Base-by-base conservation (phyloP, 2,329 filamentous ascomycete genomes). In the Aureobasidium sp. region DNA sequence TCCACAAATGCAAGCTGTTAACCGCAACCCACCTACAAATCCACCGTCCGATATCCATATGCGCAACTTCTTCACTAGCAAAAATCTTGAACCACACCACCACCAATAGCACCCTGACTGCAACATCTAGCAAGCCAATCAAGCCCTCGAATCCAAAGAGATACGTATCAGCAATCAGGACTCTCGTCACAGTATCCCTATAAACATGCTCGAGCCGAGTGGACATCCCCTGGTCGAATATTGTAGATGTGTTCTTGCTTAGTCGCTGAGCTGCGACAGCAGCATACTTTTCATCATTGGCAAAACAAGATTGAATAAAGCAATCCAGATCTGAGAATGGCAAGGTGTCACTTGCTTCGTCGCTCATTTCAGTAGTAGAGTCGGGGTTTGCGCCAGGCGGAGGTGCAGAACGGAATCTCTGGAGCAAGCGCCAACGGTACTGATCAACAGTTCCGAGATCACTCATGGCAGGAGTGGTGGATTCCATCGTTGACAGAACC, bases 111-210 rank as follows among this genome's bases (percentile, higher is more conserved):
- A 36, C 32, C 7, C 59, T 45, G 34, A 61, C n/a, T 32, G 48
- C 8, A 1, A 61, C 3, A 34, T 64, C 63, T 6, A 45, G 25
- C 8, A 61, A n/a, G 9, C 11, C 39, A 4, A 64, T 29, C 34
- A 64, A 44, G 1, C 30, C 54, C 13, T 53, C 58, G 37, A 65
- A 62, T 1, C 64, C 64, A n/a, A 54, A n/a, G 13, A 62, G 34
- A 37, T 53, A 69, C 2, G 75, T 67, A 63, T 77, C 71, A 2
- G 76, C 77, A 3, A 79, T 63, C 63, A 79, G 78, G 0, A 76
- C 59, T 63, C 75, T 75, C 3, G 72, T 72, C 10, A 72, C 71
- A 5, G 68, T 69, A 41, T 73, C 69, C 37, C 75, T 67, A 63
- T 79, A 80, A 2, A 66, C 37, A 32, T 16, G 13, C 13, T 5